Evolutionary conservation across 306 rosid genomes (phyloP), one percentile per base, ranked within the genome.

Genomic region (Gastrolobium villosum): DNA sequence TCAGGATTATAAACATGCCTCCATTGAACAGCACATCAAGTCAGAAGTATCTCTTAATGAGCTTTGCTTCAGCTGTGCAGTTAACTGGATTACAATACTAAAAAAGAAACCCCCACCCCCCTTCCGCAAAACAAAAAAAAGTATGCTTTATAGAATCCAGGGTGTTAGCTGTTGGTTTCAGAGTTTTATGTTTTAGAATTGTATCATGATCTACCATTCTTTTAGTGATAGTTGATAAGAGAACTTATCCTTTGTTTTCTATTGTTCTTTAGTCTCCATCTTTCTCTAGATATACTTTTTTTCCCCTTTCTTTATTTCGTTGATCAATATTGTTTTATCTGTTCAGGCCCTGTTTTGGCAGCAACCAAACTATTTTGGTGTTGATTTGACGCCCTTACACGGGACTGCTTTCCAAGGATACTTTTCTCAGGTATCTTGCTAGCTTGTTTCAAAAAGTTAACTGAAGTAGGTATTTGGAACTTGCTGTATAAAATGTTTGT

Each of bases 331-430:
- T 53, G 32, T 63, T 65, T 5, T 79, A 64, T 81, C 28, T 65
- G 40, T 70, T 14, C 90, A 93, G 98, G 93, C 94, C 46, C 90
- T 93, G 70, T 93, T 93, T 85, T 93, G 98, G 98, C 98, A 89
- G 88, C 98, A 93, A 70, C 93, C 87, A 77, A 91, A 88, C 78
- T 93, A 91, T 73, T 93, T 75, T 75, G 98, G 98, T 60, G 98
- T 93, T 77, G 86, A 93, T 87, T 91, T 93, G 90, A 90, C 87
- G 20, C 87, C 97, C 44, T 87, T 93, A 81, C 87, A 91, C 64
- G 87, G 87, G 65, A 84, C 98, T 50, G 98, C 98, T 34, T 93
- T 91, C 70, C 89, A 91, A 52, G 98, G 97, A 83, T 89, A 89
- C 76, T 91, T 93, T 84, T 89, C 98, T 71, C 97, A 91, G 98